Evolutionary conservation across 345 rosid genomes (phyloP).

Genomic region (Turritis glabra): DNA sequence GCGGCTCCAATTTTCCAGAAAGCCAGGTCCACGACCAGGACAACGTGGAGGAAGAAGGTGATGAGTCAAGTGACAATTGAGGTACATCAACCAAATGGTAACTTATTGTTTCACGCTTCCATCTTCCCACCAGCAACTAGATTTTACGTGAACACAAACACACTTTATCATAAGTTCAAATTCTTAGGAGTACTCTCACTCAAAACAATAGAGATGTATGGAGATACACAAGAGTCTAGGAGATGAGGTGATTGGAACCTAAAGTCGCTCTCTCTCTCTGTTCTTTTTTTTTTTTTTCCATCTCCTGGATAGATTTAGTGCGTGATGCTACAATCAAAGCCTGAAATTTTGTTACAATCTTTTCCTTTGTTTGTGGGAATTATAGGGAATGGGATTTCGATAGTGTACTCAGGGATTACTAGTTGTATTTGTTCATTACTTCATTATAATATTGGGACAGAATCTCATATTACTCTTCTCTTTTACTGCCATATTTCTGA

Average conservation of each 20-base stretch:
- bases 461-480: background rate
- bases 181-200: constrained; percentile 17
- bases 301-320: constrained; percentile 8
- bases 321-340: constrained; percentile 1
- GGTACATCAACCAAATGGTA: constrained; percentile 20
- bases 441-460: background rate
- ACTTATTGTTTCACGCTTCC: background rate
- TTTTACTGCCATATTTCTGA: background rate
- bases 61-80: constrained; percentile 18
- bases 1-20: constrained; percentile 71
- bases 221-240: constrained; percentile 8
- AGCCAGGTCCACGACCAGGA: constrained; percentile 69
- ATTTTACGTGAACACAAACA: background rate
- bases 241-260: constrained; percentile 15
- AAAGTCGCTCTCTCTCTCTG: background rate
- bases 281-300: background rate
- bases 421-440: constrained; percentile 5
- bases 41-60: background rate
- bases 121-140: background rate
- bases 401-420: background rate
- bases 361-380: background rate
- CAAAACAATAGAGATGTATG: constrained; percentile 19
- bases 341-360: background rate
- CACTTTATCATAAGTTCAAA: constrained; percentile 10
- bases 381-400: background rate